Base-by-base conservation (phyloP, 441 rosid genomes). In the Raphanus hybrid region DNA sequence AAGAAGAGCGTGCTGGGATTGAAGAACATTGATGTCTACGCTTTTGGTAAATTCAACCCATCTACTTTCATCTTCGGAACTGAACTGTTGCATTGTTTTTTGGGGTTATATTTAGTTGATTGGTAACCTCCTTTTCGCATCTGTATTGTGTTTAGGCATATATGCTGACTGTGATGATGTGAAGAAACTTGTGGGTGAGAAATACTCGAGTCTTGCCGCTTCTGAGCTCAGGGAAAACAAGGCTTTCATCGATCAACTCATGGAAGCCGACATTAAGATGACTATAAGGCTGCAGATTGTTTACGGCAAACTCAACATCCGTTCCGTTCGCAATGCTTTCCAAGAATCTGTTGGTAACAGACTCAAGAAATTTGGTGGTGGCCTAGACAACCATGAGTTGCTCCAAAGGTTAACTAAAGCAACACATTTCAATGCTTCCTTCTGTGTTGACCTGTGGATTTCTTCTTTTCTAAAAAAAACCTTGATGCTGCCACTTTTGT, bases 1-100 rank as follows among this genome's bases (percentile, higher is more conserved):
- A 91, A 74, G 79, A 94, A 91, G 87, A 80, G 84, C 70, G 23
- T 92, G 14, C 66, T 92, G 71, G 98, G 98, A 4, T 78, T 92
- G 83, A 94, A 91, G 90, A 91, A 89, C 89, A 91, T 92, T 71
- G 93, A 94, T 78, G 91, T 89, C 80, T 92, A 90, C 69, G 97
- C 97, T 52, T 94, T 87, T 66, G 97, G 97, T 94, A 87, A 48
- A 3, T 8, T 64, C 26, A 67, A 5, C 18, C 9, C n/a, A 43
- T 43, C 50, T 43, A 41, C 48, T 41, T 41, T 37, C 10, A 37
- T 37, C 10, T 37, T 9, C 50, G 5, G 14, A 43, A 43, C 50
- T 43, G 14, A 43, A 43, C 50, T 43, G n/a, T 43, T 43, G 50
- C 48, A 41, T 41, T 41, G 48, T 3, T 23, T 9, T 41, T 41